These are phyloP conservation scores for Fusarium sacchari DNA, from an alignment of 2,329 filamentous ascomycete species.

Conservation along the genomic window DNA sequence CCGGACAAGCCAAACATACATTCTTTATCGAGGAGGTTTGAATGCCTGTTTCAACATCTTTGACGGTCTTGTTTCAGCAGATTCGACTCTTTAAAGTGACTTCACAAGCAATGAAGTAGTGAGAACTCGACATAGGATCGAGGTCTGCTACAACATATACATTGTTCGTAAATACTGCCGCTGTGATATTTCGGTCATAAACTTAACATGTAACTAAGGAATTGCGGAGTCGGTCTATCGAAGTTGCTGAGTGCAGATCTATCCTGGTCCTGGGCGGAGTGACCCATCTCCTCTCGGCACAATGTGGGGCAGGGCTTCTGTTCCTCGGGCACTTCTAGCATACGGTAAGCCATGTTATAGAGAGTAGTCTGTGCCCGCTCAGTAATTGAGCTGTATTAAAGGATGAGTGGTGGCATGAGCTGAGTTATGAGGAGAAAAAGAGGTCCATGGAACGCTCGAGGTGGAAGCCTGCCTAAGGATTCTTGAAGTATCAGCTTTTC, in stretches of 20 bases:
- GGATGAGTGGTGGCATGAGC: no score
- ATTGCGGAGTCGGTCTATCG: background rate
- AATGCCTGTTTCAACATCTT: background rate
- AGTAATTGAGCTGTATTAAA: background rate
- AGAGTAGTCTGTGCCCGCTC: background rate
- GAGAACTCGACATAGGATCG: background rate
- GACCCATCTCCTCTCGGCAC: background rate
- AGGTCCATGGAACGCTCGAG: no score
- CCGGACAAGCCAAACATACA: background rate
- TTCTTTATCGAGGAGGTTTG: accelerated
- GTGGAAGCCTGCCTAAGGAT: no score
- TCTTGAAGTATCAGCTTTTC: no score
- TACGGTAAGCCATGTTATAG: background rate
- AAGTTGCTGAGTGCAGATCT: background rate
- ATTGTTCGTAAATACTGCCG: accelerated
- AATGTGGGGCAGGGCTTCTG: background rate
- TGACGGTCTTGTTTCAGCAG: background rate
- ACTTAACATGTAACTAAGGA: background rate
- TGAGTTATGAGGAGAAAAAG: no score
- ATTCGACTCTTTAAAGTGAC: background rate
- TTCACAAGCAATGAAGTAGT: background rate
- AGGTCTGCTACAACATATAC: background rate
- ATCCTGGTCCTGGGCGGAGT: no score
- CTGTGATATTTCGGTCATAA: accelerated
- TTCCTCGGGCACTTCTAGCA: background rate